These are phyloP conservation scores for Diaporthe australafricana DNA, from an alignment of 2,329 filamentous ascomycete genomes.

Conservation along the genomic window DNA sequence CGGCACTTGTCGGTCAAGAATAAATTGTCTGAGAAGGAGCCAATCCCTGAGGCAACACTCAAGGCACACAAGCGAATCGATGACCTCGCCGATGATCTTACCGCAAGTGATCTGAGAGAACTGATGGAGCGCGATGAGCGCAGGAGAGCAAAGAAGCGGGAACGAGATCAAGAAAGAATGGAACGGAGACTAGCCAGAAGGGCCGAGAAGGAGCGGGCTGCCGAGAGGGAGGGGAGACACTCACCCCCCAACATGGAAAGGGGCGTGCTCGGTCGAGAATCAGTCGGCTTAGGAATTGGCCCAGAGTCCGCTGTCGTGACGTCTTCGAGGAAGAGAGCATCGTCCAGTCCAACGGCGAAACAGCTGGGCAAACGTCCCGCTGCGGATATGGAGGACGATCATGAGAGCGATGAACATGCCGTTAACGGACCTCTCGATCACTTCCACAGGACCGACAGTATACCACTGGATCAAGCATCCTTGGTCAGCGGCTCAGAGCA, in stretches of 20 bases:
- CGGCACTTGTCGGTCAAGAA: slow-evolving; percentile 35
- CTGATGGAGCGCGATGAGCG: slow-evolving; percentile 91
- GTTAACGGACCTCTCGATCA: slow-evolving; percentile 41
- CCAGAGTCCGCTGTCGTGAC: slow-evolving; percentile 66
- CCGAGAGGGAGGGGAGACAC: slow-evolving; percentile 66
- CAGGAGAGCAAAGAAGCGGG: slow-evolving; percentile 79
- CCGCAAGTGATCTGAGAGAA: slow-evolving; percentile 85
- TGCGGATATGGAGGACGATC: slow-evolving; percentile 35
- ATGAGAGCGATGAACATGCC: slow-evolving; percentile 34
- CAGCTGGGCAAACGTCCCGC: slow-evolving; percentile 46
- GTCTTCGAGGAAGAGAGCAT: slow-evolving; percentile 65
- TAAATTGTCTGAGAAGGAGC: slow-evolving; percentile 60
- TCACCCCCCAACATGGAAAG: slow-evolving; percentile 69
- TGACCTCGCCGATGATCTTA: slow-evolving; percentile 85
- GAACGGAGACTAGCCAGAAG: slow-evolving; percentile 73
- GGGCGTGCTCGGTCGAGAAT: slow-evolving; percentile 70
- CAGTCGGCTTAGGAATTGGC: slow-evolving; percentile 67
- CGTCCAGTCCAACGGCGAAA: slow-evolving; percentile 42
- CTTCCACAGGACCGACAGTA: slow-evolving; percentile 63
- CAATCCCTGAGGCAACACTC: slow-evolving; percentile 71
- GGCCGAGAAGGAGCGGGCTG: slow-evolving; percentile 74
- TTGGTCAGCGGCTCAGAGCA: slow-evolving; percentile 38
- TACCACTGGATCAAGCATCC: slow-evolving; percentile 49
- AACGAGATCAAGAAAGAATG: slow-evolving; percentile 74
- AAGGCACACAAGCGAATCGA: slow-evolving; percentile 73